A percentile compares a stretch with the other conserved stretches of the same genome.
phyloP scores from a whole-genome alignment of 441 rosid species.

The Pelargonium cotyledonis region DNA sequence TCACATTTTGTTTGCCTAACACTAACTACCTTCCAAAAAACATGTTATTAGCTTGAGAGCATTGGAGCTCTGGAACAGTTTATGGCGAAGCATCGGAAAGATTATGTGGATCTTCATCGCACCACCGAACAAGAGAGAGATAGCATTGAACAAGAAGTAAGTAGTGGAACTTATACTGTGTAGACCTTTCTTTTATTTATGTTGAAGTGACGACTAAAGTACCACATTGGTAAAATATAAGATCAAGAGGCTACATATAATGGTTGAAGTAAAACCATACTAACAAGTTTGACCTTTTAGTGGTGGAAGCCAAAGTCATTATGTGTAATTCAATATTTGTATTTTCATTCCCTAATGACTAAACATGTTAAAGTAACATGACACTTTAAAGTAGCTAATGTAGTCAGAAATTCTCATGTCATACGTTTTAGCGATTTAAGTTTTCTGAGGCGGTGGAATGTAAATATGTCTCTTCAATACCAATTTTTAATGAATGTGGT shows the following conservation, averaged over 20 bases:
- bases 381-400: not conserved
- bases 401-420: not conserved
- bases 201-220: too few species aligned
- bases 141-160: slow-evolving; percentile 91
- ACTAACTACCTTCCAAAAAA: not conserved
- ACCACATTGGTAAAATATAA: too few species aligned
- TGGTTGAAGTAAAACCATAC: too few species aligned
- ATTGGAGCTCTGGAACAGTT: slow-evolving; percentile 75
- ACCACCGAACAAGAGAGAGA: slow-evolving; percentile 91
- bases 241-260: too few species aligned
- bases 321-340: not conserved
- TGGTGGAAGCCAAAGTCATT: not conserved
- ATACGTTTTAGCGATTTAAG: not conserved
- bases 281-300: too few species aligned
- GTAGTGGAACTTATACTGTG: slow-evolving; percentile 20
- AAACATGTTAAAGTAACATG: not conserved
- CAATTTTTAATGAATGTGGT: not conserved
- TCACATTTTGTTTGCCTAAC: not conserved
- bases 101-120: slow-evolving; percentile 75
- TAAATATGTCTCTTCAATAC: not conserved
- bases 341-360: not conserved
- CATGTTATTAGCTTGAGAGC: slow-evolving; percentile 57
- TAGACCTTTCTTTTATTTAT: not conserved
- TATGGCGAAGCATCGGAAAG: slow-evolving; percentile 80
- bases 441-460: not conserved